phyloP scores from a whole-genome alignment of 1,284 basidiomycete species.

The Sporisorium sorghi region DNA sequence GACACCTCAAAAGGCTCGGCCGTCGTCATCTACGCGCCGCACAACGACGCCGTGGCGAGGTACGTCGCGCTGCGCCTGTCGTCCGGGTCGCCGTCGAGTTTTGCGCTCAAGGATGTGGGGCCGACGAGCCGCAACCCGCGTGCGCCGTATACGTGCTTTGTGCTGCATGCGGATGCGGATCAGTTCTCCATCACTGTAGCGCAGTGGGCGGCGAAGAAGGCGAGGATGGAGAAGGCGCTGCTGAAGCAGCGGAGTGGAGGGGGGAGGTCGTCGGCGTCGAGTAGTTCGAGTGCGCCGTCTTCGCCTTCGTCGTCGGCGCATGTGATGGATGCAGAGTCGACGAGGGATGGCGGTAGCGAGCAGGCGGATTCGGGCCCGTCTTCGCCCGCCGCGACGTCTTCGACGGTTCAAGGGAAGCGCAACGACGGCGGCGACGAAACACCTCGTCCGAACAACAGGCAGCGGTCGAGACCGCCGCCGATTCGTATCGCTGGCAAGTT shows the following conservation, averaged over 20 bases:
- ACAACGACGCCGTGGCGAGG: conserved; percentile 46
- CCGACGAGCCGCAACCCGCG: conserved; percentile 32
- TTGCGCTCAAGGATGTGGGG: conserved; percentile 40
- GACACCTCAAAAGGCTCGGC: conserved; percentile 46
- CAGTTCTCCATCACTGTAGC: conserved; percentile 51
- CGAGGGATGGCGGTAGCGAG: conserved; percentile 17
- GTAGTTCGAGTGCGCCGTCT: conserved; percentile 24
- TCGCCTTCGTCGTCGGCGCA: conserved; percentile 27
- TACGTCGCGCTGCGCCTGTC: conserved; percentile 47
- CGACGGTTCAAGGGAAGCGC: neutral
- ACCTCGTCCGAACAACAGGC: conserved; percentile 14
- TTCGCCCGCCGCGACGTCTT: conserved; percentile 4
- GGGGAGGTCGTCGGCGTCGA: neutral
- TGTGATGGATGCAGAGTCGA: conserved; percentile 15
- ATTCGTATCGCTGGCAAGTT: conserved; percentile 16
- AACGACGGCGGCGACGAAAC: conserved; percentile 31
- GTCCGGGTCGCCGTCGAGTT: conserved; percentile 44
- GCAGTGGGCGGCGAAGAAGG: conserved; percentile 53
- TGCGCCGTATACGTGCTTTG: conserved; percentile 53
- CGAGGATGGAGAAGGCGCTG: conserved; percentile 37
- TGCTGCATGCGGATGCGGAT: conserved; percentile 43
- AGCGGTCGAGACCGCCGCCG: conserved; percentile 28
- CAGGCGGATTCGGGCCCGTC: conserved; percentile 9
- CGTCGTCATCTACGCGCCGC: conserved; percentile 47
- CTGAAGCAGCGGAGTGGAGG: conserved; percentile 20